A percentile compares a stretch with the other conserved stretches of the same genome.
phyloP scores from a whole-genome alignment of 1,284 basidiomycete species.

The Trichosporon ovoides region DNA sequence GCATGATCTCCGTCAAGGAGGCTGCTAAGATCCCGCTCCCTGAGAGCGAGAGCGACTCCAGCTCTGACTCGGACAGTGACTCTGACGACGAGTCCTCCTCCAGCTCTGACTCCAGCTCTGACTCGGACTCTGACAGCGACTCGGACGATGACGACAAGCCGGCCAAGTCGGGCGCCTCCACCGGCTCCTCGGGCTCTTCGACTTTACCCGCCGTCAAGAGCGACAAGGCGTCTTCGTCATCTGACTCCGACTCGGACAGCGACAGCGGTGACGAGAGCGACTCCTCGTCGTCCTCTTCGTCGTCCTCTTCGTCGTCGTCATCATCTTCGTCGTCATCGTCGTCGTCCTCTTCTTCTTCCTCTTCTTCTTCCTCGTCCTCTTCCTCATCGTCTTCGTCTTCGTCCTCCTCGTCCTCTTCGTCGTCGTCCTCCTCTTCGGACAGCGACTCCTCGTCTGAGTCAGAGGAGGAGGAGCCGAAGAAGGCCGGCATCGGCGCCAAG shows the following conservation, averaged over 20 bases:
- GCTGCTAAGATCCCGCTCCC: conserved; percentile 2
- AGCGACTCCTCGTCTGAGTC: conserved; percentile 25
- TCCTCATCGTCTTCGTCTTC: conserved; percentile 12
- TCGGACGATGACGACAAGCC: conserved; percentile 1
- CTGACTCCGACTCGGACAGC: conserved; percentile 4
- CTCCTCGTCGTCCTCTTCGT: conserved; percentile 22
- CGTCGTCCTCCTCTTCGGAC: no score
- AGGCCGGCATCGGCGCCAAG: conserved; percentile 20
- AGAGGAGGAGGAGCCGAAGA: conserved; percentile 19
- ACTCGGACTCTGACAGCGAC: conserved; percentile 19
- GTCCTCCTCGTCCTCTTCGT: conserved; percentile 26
- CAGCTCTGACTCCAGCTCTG: conserved; percentile 18
- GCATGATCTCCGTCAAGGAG: conserved; percentile 9
- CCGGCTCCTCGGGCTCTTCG: conserved; percentile 15
- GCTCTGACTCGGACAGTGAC: conserved; percentile 20
- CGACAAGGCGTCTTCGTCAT: conserved; percentile 2
- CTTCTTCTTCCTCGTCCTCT: conserved; percentile 36
- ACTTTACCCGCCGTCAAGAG: conserved; percentile 13
- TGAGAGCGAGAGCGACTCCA: conserved; percentile 15
- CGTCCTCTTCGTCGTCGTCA: conserved; percentile 35
- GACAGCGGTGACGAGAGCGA: conserved; percentile 17
- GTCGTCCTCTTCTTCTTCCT: conserved; percentile 20
- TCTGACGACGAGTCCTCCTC: conserved; percentile 11
- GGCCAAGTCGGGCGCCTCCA: conserved; percentile 6
- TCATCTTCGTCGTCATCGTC: conserved; percentile 16